Percentiles rank a stretch among this genome's conserved stretches.
Evolutionary conservation across 306 rosid genomes (phyloP).

Genomic region (Pyrus betulifolia): DNA sequence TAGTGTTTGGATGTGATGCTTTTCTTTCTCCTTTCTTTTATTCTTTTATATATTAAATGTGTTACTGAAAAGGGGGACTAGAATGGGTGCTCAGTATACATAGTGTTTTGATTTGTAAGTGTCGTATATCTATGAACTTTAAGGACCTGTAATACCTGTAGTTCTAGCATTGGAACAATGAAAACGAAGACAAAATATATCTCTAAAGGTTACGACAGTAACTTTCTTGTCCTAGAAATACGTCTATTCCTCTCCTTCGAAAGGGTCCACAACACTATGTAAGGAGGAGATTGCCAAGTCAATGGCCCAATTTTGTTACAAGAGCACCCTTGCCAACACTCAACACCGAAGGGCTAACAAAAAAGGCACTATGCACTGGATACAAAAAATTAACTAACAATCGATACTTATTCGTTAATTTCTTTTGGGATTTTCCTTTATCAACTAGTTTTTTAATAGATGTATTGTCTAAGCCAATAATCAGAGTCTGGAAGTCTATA

Average conservation of each 20-base stretch:
- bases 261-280: background rate
- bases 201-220: background rate
- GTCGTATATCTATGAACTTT: background rate
- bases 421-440: no score
- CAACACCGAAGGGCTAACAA: background rate
- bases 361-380: background rate
- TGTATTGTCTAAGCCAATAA: no score
- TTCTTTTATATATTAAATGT: no score
- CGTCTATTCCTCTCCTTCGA: background rate
- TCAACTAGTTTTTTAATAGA: no score
- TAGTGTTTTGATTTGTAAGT: background rate
- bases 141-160: background rate
- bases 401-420: no score
- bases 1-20: background rate
- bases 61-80: no score
- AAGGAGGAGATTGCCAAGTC: background rate
- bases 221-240: background rate
- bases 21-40: no score
- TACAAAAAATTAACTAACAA: no score
- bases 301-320: background rate
- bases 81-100: background rate
- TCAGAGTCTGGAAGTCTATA: no score
- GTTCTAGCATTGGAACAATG: background rate
- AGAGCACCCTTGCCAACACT: no score
- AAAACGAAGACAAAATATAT: background rate